phyloP scores from a whole-genome alignment of 352 stramenopile genomes.

The Phytophthora fragariae region DNA sequence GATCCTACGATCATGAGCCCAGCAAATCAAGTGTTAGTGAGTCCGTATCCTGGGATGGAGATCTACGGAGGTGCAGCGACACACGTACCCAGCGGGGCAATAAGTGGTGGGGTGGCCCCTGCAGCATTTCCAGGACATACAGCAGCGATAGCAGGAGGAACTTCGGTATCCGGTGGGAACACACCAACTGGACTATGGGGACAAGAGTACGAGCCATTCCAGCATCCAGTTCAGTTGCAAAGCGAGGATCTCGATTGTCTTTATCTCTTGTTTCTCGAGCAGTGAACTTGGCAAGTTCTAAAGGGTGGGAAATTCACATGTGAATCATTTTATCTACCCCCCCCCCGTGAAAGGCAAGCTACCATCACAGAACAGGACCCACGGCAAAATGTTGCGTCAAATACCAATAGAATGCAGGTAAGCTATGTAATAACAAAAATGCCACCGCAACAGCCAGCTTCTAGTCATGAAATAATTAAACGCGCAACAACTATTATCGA shows the following conservation, averaged over 20 bases:
- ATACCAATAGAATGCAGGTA: too few relatives aligned
- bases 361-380: too few relatives aligned
- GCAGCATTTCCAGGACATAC: conserved; percentile 9
- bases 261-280: conserved; percentile 35
- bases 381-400: too few relatives aligned
- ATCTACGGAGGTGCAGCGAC: conserved; percentile 9
- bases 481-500: too few relatives aligned
- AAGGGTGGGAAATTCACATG: too few relatives aligned
- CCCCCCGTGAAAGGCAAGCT: too few relatives aligned
- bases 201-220: conserved; percentile 49
- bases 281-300: conserved; percentile 11
- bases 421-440: too few relatives aligned
- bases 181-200: conserved; percentile 4
- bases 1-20: conserved; percentile 6
- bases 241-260: conserved; percentile 50
- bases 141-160: neutral
- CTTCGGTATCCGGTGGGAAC: neutral
- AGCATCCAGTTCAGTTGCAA: conserved; percentile 44
- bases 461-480: too few relatives aligned
- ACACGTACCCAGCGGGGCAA: neutral
- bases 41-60: conserved; percentile 27
- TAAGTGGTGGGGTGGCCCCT: conserved; percentile 7
- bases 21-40: conserved; percentile 17
- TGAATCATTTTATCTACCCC: too few relatives aligned
- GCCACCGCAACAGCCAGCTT: too few relatives aligned